Conservation (phyloP, 2,329 filamentous ascomycete species). For the Trichoderma cornu-damae region DNA sequence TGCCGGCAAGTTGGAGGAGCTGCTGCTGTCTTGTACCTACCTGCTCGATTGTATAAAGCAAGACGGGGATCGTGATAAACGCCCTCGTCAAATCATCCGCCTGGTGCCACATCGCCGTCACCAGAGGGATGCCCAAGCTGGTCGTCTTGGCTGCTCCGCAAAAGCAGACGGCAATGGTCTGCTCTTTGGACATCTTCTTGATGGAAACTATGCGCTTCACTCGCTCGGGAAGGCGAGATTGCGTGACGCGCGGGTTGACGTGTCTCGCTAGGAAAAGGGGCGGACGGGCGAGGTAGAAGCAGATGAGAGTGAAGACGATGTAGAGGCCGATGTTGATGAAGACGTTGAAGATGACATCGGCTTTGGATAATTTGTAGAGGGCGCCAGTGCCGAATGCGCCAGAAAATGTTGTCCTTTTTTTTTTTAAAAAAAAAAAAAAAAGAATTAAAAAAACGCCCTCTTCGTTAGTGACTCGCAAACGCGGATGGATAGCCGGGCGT, state of each 20-base stretch:
- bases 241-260: slow-evolving; percentile 33
- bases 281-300: slow-evolving; percentile 47
- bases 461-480: neutral
- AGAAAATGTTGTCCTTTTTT: slow-evolving; percentile 61
- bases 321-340: slow-evolving; percentile 63
- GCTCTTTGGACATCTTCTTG: slow-evolving; percentile 51
- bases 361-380: slow-evolving; percentile 51
- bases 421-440: too few species aligned
- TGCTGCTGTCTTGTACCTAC: slow-evolving; percentile 27
- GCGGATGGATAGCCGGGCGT: too few species aligned
- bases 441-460: too few species aligned
- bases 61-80: slow-evolving; percentile 58
- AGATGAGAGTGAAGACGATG: slow-evolving; percentile 57
- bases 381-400: slow-evolving; percentile 59
- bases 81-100: slow-evolving; percentile 50
- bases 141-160: slow-evolving; percentile 70
- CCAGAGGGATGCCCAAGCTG: slow-evolving; percentile 62
- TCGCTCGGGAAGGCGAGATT: slow-evolving; percentile 28
- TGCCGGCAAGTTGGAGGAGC: neutral
- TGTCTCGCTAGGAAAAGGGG: slow-evolving; percentile 31
- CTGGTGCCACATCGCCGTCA: slow-evolving; percentile 61
- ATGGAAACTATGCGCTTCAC: slow-evolving; percentile 39
- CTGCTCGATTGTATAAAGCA: slow-evolving; percentile 58
- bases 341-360: slow-evolving; percentile 61
- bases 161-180: slow-evolving; percentile 67